phyloP scores from a whole-genome alignment of 208 protist species.

The Crithidia acanthocephali region DNA sequence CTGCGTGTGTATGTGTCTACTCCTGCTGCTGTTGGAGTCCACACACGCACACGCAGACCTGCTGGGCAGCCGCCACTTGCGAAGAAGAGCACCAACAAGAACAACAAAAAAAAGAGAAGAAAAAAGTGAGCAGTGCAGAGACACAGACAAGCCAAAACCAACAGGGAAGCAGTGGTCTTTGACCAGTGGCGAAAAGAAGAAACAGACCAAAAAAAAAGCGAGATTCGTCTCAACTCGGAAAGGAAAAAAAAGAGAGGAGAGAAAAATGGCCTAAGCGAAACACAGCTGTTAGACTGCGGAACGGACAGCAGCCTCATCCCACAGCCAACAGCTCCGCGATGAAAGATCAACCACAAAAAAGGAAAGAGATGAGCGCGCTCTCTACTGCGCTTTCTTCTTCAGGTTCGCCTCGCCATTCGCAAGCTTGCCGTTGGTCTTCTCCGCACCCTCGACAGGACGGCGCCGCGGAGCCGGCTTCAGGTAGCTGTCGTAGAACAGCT shows the following conservation, averaged over 20 bases:
- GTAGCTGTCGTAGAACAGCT: slow-evolving; percentile 87
- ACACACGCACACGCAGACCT: background rate
- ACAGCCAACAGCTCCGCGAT: background rate
- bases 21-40: slow-evolving; percentile 6
- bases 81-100: background rate
- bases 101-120: too few species aligned
- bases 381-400: slow-evolving; percentile 20
- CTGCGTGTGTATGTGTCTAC: background rate
- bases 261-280: slow-evolving; percentile 7
- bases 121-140: background rate
- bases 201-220: background rate
- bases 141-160: background rate
- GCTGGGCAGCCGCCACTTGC: background rate
- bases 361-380: background rate
- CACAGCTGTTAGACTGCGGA: slow-evolving; percentile 3
- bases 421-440: slow-evolving; percentile 17
- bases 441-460: background rate
- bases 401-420: slow-evolving; percentile 5
- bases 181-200: background rate
- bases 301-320: background rate
- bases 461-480: slow-evolving; percentile 34
- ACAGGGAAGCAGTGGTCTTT: background rate
- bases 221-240: background rate
- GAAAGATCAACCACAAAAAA: slow-evolving; percentile 3
- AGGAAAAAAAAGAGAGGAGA: slow-evolving; percentile 21